A percentile compares a stretch with the other conserved stretches of the same genome.
phyloP scores from a whole-genome alignment of 352 stramenopile species.

The Globisporangium cylindrosporum region DNA sequence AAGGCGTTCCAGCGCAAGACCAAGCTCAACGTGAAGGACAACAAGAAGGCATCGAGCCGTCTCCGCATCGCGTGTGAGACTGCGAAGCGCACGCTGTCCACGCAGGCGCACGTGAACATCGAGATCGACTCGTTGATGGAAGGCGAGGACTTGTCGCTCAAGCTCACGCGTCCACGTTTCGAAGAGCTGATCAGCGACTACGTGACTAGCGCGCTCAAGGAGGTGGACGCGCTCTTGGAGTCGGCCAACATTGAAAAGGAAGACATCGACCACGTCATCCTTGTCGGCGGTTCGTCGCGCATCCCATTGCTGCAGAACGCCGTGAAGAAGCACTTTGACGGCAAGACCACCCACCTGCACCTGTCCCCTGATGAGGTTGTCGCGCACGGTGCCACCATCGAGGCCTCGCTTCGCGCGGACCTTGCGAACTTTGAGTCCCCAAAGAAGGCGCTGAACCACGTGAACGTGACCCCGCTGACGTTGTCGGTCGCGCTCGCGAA shows the following conservation, averaged over 20 bases:
- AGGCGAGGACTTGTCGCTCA: conserved; percentile 96
- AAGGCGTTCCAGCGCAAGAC: conserved; percentile 94
- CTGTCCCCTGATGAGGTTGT: conserved; percentile 91
- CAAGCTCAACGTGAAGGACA: conserved; percentile 91
- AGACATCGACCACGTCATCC: conserved; percentile 94
- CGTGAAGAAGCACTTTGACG: conserved; percentile 86
- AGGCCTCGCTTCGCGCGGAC: conserved; percentile 66
- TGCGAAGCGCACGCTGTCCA: conserved; percentile 96
- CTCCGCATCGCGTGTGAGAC: conserved; percentile 95
- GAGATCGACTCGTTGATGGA: conserved; percentile 98
- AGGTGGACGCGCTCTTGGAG: conserved; percentile 85
- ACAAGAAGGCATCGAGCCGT: conserved; percentile 93
- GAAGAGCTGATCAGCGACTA: conserved; percentile 94
- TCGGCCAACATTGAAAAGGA: conserved; percentile 76
- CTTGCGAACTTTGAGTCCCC: conserved; percentile 69
- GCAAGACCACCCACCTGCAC: conserved; percentile 78
- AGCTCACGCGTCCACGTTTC: conserved; percentile 95
- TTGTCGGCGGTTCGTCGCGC: conserved; percentile 95
- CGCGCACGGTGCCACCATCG: conserved; percentile 86
- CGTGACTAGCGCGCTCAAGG: conserved; percentile 91
- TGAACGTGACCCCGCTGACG: conserved; percentile 92
- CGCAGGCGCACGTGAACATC: conserved; percentile 95
- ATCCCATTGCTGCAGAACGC: conserved; percentile 94
- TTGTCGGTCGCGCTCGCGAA: conserved; percentile 91
- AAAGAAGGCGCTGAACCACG: conserved; percentile 61